Evolutionary conservation across 2,329 filamentous ascomycete genomes (phyloP).

Genomic region (Aspergillus novofumigatus): DNA sequence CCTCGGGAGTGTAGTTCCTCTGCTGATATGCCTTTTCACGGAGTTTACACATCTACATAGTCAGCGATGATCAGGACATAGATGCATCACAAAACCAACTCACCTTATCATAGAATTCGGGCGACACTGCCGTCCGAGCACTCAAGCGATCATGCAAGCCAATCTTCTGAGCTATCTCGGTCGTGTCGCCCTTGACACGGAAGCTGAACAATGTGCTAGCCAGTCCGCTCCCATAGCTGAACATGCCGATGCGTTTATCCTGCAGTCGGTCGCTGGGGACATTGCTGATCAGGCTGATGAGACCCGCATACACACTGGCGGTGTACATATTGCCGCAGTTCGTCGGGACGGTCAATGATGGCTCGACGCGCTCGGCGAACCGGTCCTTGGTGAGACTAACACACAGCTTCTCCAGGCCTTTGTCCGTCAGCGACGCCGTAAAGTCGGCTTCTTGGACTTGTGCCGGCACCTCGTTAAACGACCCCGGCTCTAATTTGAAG

Average conservation of each 20-base stretch:
- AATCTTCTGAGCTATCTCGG: conserved; percentile 62
- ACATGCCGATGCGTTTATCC: conserved; percentile 70
- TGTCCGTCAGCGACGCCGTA: conserved; percentile 73
- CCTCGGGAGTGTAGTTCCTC: conserved; percentile 70
- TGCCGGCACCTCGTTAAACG: conserved; percentile 69
- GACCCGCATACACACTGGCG: conserved; percentile 55
- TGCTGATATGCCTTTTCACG: conserved; percentile 79
- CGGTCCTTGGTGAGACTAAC: conserved; percentile 80
- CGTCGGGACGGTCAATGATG: conserved; percentile 70
- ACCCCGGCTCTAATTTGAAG: conserved; percentile 66
- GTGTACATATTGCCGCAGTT: conserved; percentile 66
- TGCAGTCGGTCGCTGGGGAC: conserved; percentile 59
- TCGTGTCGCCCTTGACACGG: conserved; percentile 64
- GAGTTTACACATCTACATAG: conserved; percentile 66
- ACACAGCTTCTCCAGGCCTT: conserved; percentile 81
- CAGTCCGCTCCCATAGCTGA: conserved; percentile 76
- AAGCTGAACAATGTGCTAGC: conserved; percentile 69
- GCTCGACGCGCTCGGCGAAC: conserved; percentile 72
- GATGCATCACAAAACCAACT: too few species aligned
- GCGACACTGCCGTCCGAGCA: conserved; percentile 61
- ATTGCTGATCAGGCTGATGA: conserved; percentile 59
- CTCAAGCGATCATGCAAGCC: conserved; percentile 67
- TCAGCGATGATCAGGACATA: conserved; percentile 16
- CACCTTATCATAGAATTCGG: conserved; percentile 70
- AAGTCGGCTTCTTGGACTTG: conserved; percentile 77